Evolutionary conservation across 2,329 filamentous ascomycete genomes (phyloP).

Genomic region (Botrytis porri): DNA sequence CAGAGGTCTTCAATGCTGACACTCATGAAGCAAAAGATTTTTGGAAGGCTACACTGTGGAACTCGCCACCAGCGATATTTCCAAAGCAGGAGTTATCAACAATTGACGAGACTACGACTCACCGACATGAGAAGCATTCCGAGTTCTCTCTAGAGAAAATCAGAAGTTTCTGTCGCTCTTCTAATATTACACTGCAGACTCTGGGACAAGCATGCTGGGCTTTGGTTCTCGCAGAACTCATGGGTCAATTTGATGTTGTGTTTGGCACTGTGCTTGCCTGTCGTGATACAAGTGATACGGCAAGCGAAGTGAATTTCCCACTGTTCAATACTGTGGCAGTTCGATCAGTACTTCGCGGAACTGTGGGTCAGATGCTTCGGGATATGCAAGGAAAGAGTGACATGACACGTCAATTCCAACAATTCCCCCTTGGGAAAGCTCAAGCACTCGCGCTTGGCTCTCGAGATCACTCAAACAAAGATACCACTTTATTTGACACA

Average conservation of each 20-base stretch:
- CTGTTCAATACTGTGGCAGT: constrained; percentile 89
- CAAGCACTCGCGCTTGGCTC: constrained; percentile 49
- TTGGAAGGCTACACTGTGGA: constrained; percentile 68
- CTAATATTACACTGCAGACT: constrained; percentile 71
- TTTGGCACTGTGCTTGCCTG: constrained; percentile 85
- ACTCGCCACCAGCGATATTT: constrained; percentile 44
- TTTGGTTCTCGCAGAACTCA: constrained; percentile 61
- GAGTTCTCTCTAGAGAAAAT: constrained; percentile 43
- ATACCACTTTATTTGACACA: constrained; percentile 56
- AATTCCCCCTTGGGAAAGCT: constrained; percentile 72
- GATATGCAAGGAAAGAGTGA: constrained; percentile 71
- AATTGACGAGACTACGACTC: constrained; percentile 17
- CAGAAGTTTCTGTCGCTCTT: constrained; percentile 59
- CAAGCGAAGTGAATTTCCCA: constrained; percentile 71
- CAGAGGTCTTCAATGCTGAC: constrained; percentile 40
- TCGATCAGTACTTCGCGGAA: constrained; percentile 69
- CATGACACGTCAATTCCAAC: constrained; percentile 67
- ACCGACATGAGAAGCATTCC: constrained; percentile 49
- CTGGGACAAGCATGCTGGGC: constrained; percentile 77
- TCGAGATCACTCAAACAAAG: constrained; percentile 23
- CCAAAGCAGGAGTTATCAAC: constrained; percentile 34
- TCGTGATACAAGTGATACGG: constrained; percentile 66
- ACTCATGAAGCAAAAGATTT: constrained; percentile 55
- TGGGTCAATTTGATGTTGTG: constrained; percentile 66
- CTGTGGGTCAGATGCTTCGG: constrained; percentile 58